Evolutionary conservation across 1,139 yeast species (phyloP), one percentile per base, ranked within the genome.

Genomic region (Lodderomyces metapsilosis): DNA sequence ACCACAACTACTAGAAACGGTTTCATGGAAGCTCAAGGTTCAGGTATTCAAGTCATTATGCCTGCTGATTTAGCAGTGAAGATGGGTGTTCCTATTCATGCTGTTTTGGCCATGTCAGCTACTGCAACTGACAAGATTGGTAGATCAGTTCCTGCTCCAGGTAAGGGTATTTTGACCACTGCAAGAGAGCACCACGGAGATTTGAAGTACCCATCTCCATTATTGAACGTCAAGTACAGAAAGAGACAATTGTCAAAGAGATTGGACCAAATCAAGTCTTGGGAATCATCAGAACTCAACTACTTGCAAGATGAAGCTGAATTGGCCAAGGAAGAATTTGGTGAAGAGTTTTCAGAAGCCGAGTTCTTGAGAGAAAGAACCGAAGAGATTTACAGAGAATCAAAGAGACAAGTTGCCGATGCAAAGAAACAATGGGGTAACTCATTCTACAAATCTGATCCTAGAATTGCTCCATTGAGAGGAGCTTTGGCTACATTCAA

Each of bases 11-110:
- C 96, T 42, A 88, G 99, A 79, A 76, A 84, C 56, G 99, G 99
- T 55, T 92, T 92, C 77, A 92, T 92, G 98, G 99, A 92, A 76
- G 85, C 98, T 36, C 99, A 92, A 73, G 99, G 99, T 77, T 83
- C 98, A 40, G 99, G 99, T 83, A 87, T 88, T 58, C 97, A 94
- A 75, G 84, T 92, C 52, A 79, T 94, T 54, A 92, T 92, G 99
- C 80, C 83, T 56, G 98, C 97, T 45, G 89, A 85, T 53, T 76
- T 92, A 57, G 99, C 99, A 34, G 58, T 92, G 54, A 81, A 84
- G 62, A 92, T 92, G 99, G 99, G 99, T 75, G 97, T 92, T 57
- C 99, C 99, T 66, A 88, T 92, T 58, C 88, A 94, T 58, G 98
- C 96, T 69, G 82, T 92, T 53, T 77, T 91, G 58, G 98, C 95